Percentiles rank a stretch among this genome's conserved stretches.
These are phyloP conservation scores for Polychytrium aggregatum DNA, from an alignment of 192 early-diverging fungal genomes.

Conservation along the genomic window DNA sequence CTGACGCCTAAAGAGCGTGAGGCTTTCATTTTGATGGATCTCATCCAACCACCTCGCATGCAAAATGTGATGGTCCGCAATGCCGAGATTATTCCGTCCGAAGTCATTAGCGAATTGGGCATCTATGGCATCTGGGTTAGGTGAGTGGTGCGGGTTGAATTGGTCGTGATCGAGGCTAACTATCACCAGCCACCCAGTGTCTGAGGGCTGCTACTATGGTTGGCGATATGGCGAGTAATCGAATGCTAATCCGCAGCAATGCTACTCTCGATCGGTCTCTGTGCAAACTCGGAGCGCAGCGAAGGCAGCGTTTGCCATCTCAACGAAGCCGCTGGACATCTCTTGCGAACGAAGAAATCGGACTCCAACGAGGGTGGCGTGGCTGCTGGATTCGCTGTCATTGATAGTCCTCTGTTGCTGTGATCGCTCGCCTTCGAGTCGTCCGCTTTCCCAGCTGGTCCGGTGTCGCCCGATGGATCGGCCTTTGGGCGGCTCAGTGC, in stretches of 20 bases:
- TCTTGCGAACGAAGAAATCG: conserved; percentile 81
- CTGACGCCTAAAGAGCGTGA: conserved; percentile 55
- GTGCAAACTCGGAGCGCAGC: conserved; percentile 20
- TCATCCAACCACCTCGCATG: conserved; percentile 69
- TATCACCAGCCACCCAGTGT: too few relatives aligned
- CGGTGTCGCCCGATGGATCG: too few relatives aligned
- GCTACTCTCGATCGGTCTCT: too few relatives aligned
- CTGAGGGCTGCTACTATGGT: too few relatives aligned
- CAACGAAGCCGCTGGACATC: conserved; percentile 76
- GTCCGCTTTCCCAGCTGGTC: too few relatives aligned
- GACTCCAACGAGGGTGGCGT: conserved; percentile 90
- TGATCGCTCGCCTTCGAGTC: conserved; percentile 3
- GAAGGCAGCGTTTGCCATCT: conserved; percentile 43
- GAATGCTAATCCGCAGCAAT: too few relatives aligned
- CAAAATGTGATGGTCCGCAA: conserved; percentile 66
- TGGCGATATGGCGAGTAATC: too few relatives aligned
- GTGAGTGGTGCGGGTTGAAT: too few relatives aligned
- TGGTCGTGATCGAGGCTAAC: too few relatives aligned
- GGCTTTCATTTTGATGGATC: conserved; percentile 92
- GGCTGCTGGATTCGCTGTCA: conserved; percentile 86
- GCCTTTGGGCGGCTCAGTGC: too few relatives aligned
- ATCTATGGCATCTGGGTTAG: conserved; percentile 86
- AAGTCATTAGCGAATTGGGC: conserved; percentile 87
- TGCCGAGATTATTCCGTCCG: conserved; percentile 54
- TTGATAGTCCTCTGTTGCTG: conserved; percentile 72